Base-by-base conservation (phyloP, 139 green algal species). In the Chlamydomonas eustigma region DNA sequence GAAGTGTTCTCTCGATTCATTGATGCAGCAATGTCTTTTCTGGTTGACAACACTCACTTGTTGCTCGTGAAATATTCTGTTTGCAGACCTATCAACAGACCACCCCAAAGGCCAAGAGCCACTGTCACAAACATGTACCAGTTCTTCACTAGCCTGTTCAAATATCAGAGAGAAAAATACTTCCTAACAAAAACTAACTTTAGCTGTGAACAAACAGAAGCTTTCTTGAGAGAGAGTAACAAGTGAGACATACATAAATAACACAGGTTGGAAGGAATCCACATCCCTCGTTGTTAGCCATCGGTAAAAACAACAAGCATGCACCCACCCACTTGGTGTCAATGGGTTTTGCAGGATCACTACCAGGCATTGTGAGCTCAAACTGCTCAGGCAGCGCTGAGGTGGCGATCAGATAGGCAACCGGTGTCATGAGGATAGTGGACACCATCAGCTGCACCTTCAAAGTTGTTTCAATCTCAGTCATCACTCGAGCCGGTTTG, bases 51-150 rank as follows among this genome's bases (percentile, higher is more conserved):
- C 18, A 58, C 52, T 22, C 52, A 88, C 66, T 76, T 79, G 85
- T 99, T 97, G 87, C 85, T 94, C 76, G 95, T 99, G 91, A 93
- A 99, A 89, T 97, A 98, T 90, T 99, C 95, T 39, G 95, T 99
- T 80, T 92, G 84, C 72, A 97, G 82, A 50, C 95, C 95, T 77
- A 99, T 98, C 78, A 96, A 83, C 76, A 98, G 91, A 64, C 95
- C 95, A 58, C 95, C 91, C 95, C 95, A 98, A 72, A 99, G 91
- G 51, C 95, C 95, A 22, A 73, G 68, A 4, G 86, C 81, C 31
- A 99, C 93, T 74, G 91, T 97, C 74, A 97, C 84, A 81, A 97
- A 98, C 78, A 99, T 83, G 87, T 98, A 91, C 88, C 87, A 96
- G 87, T 93, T 93, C 86, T 94, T 92, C 31, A 95, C 90, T 30